Evolutionary conservation across 2,329 filamentous ascomycete species (phyloP), one percentile per base, ranked within the genome.

Genomic region (Acrodontium crateriforme): DNA sequence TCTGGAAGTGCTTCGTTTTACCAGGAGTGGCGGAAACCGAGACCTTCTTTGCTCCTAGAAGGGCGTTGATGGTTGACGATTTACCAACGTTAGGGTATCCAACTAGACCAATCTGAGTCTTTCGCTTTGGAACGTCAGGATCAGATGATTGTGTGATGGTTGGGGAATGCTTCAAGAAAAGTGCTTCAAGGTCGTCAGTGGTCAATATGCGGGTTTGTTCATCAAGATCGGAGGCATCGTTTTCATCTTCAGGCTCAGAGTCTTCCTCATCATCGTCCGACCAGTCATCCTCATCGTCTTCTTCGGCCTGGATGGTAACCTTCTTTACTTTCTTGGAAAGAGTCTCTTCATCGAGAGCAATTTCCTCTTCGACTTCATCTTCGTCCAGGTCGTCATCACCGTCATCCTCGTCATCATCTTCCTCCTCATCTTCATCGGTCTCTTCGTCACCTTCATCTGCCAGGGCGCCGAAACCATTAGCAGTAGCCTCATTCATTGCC

Each of bases 1-100:
- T 98, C 56, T 98, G 89, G 62, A 98, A 98, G 49, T 98, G 89
- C 63, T 98, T 98, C 9, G 89, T 98, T 62, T 98, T 98, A 53
- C 89, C 89, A 3, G 89, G 89, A 1, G 89, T 98, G 9, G 87
- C 78, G 10, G 89, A 98, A 20, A 98, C 91, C 0, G 87, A 95
- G 5, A 98, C 89, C 60, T 95, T 98, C 63, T 95, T 98, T 30
- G 89, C 77, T 27, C 91, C 91, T 33, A 95, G 85, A n/a, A 98
- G 70, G 22, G 89, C 87, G 61, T 98, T 98, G 67, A 98, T 98
- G 10, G 89, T 98, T 26, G 85, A 94, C 1, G 91, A 98, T 61
- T 98, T 98, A 59, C 89, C 89, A 38, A 98, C 89, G 60, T 98
- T 98, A 48, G 89, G 89, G 58, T 98, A 98, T 34, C 89, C 89